These are phyloP conservation scores for Penicillium soppii DNA, from an alignment of 495 filamentous ascomycete species.

Conservation along the genomic window DNA sequence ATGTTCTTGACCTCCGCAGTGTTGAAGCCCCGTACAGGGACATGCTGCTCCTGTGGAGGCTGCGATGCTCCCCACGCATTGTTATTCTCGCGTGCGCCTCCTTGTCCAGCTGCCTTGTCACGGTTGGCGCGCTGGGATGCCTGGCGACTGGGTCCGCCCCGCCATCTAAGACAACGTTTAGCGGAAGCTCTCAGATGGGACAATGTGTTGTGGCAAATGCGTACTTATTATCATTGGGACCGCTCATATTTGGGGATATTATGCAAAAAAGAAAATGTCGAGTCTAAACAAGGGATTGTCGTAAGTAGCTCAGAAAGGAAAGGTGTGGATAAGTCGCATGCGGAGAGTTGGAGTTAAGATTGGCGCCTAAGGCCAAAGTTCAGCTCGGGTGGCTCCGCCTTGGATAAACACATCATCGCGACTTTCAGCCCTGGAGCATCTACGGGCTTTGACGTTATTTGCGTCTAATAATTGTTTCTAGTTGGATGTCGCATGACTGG, in stretches of 20 bases:
- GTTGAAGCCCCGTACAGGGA: conserved; percentile 49
- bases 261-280: neutral
- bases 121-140: conserved; percentile 38
- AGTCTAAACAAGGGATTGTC: neutral
- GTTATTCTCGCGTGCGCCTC: conserved; percentile 31
- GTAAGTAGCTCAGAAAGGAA: neutral
- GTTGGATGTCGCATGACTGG: neutral
- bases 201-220: neutral
- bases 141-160: conserved; percentile 44
- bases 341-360: conserved; percentile 9
- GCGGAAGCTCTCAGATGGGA: neutral
- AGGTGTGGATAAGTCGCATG: neutral
- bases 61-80: conserved; percentile 29
- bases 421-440: conserved; percentile 1
- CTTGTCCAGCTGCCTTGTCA: conserved; percentile 29
- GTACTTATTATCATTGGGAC: conserved; percentile 39
- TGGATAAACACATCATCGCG: conserved; percentile 18
- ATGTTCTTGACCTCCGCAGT: conserved; percentile 41
- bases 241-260: conserved; percentile 34
- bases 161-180: conserved; percentile 34
- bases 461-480: neutral
- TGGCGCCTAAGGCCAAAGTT: conserved; percentile 22
- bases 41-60: conserved; percentile 40
- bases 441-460: conserved; percentile 4
- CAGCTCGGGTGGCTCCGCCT: conserved; percentile 26